Percentiles rank a stretch among this genome's conserved stretches.
These are phyloP conservation scores for Infundibulicybe gibba DNA, from an alignment of 768 basidiomycete species.

Conservation along the genomic window DNA sequence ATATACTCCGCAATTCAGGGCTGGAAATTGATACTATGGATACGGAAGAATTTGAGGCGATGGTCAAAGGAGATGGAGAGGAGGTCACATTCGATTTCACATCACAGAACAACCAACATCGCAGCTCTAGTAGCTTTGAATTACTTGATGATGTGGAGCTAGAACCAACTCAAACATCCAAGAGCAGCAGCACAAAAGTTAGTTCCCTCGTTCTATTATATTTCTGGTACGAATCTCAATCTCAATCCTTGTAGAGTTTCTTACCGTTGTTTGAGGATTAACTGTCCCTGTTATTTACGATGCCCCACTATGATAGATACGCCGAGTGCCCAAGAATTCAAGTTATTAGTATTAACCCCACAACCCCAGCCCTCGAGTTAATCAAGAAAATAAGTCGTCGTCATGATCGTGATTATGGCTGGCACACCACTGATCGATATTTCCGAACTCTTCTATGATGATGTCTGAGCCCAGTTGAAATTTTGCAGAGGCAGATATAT, in stretches of 20 bases:
- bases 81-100: conserved; percentile 42
- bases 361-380: background rate
- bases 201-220: background rate
- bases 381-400: conserved; percentile 19
- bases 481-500: background rate
- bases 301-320: too few species aligned
- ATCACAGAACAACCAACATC: conserved; percentile 22
- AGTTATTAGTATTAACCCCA: too few species aligned
- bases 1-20: conserved; percentile 54
- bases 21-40: conserved; percentile 66
- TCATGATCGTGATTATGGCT: conserved; percentile 23
- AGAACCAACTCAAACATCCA: conserved; percentile 35
- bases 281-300: too few species aligned
- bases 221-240: background rate
- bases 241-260: conserved; percentile 33
- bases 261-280: conserved; percentile 52
- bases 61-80: conserved; percentile 58
- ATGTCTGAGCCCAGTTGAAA: background rate
- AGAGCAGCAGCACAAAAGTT: conserved; percentile 27
- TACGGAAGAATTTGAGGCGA: conserved; percentile 52
- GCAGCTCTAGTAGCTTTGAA: conserved; percentile 26
- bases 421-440: conserved; percentile 26
- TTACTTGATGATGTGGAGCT: conserved; percentile 32
- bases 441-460: conserved; percentile 20
- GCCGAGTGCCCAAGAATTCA: too few species aligned